Evolutionary conservation across 306 rosid species (phyloP).

Genomic region (Pyrus betulifolia): DNA sequence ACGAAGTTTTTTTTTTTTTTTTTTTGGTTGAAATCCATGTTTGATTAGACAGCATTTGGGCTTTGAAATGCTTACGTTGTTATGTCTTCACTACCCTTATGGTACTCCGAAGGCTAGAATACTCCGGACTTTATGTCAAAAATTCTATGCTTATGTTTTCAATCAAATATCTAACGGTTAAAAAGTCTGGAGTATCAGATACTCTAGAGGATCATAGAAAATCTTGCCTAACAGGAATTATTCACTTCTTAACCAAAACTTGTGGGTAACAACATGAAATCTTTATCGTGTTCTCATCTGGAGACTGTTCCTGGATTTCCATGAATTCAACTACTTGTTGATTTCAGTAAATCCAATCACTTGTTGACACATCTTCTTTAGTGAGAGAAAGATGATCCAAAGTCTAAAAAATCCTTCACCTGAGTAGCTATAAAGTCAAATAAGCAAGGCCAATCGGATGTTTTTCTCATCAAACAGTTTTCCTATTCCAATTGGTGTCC

Average conservation of each 20-base stretch:
- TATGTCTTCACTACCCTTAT: background rate
- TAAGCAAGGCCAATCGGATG: background rate
- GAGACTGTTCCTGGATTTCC: background rate
- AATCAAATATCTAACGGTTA: background rate
- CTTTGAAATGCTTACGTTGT: background rate
- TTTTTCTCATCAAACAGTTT: background rate
- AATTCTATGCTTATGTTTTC: no score
- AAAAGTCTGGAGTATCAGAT: background rate
- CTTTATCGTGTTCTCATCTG: background rate
- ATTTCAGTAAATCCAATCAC: background rate
- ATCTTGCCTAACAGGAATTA: background rate
- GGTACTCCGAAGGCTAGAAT: no score
- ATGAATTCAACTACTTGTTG: background rate
- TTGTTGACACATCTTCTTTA: background rate
- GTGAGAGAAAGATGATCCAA: background rate
- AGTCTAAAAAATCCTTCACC: background rate
- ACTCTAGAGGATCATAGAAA: background rate
- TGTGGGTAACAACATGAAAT: background rate
- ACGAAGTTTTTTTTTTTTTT: background rate
- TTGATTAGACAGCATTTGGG: background rate
- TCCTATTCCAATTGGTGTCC: background rate
- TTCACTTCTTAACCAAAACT: background rate
- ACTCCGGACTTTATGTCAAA: background rate
- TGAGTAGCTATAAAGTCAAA: background rate
- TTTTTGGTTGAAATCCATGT: background rate